Base-by-base conservation (phyloP, 371 early-diverging fungal species). In the Rhizomucor miehei region DNA sequence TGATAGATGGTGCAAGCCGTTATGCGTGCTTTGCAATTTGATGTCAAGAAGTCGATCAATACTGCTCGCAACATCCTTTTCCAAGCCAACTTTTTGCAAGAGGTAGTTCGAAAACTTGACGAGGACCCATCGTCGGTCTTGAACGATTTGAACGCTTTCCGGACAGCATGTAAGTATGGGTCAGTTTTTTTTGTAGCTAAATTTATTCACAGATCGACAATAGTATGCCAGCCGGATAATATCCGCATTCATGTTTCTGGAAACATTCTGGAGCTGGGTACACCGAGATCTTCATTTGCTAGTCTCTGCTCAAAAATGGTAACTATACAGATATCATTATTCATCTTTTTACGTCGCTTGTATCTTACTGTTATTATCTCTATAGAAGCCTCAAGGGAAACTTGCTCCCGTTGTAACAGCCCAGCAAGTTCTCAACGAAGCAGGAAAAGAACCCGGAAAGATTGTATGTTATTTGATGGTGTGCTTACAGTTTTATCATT, bases 171-270 rank as follows among this genome's bases (percentile, higher is more conserved):
- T 82, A 75, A 63, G 77, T 56, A 44, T 14, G 11, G 9, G 1
- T 12, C 21, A 12, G 13, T 25, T 34, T 10, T 6, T 14, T 10
- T 12, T 5, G 14, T 14, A 1, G 10, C 34, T 12, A 23, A 20
- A 1, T 23, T 20, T 19, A 11, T 10, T 39, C 13, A 45, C 29
- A 36, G 10, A 36, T 5, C 29, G n/a, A 5, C 0, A 6, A 19
- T 54, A 81, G 83, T 86, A 48, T 77, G 79, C 36, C 52, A 62
- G 11, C 82, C 87, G 6, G 63, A 75, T 47, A 84, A 85, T 52
- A 65, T 83, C 44, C 75, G 82, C 38, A 61, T 87, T 17, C 86
- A 87, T 62, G 81, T 87, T 16, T 70, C 73, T 16, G 84, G 86
- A 48, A 64, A 85, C 59, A 77, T 87, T 39, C 52, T 82, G 43